These are phyloP conservation scores for Amauroascus verrucosus DNA, from an alignment of 2,329 filamentous ascomycete species.

Conservation along the genomic window DNA sequence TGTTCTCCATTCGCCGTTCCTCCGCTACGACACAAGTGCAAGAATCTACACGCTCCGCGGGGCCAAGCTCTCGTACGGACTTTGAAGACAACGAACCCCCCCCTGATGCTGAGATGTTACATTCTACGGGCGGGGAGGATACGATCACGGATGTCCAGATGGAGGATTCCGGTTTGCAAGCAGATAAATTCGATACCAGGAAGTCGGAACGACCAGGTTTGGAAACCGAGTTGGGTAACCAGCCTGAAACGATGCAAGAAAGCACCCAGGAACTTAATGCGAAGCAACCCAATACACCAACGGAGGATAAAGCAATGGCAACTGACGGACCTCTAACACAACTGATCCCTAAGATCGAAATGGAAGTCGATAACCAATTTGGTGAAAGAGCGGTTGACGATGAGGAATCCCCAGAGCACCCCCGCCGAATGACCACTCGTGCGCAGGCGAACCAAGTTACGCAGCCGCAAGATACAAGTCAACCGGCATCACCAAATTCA, in stretches of 20 bases:
- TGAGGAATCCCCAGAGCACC: slow-evolving; percentile 29
- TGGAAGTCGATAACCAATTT: slow-evolving; percentile 4
- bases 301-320: not conserved
- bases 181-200: not conserved
- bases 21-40: not conserved
- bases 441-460: slow-evolving; percentile 32
- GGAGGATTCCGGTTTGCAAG: not conserved
- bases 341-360: not conserved
- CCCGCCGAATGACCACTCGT: slow-evolving; percentile 39
- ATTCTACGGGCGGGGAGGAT: slow-evolving; percentile 16
- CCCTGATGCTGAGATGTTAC: slow-evolving; percentile 24
- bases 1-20: not conserved
- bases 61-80: not conserved
- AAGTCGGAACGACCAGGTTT: not conserved
- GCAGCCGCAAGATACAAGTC: slow-evolving; percentile 23
- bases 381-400: not conserved
- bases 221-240: not conserved
- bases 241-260: not conserved
- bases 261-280: not conserved
- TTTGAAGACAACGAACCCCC: not conserved
- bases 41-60: not conserved
- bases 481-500: slow-evolving; percentile 23
- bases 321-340: not conserved
- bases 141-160: not conserved
- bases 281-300: not conserved